Conservation (phyloP, 2,329 filamentous ascomycete genomes). For the Fusarium bulbicola region DNA sequence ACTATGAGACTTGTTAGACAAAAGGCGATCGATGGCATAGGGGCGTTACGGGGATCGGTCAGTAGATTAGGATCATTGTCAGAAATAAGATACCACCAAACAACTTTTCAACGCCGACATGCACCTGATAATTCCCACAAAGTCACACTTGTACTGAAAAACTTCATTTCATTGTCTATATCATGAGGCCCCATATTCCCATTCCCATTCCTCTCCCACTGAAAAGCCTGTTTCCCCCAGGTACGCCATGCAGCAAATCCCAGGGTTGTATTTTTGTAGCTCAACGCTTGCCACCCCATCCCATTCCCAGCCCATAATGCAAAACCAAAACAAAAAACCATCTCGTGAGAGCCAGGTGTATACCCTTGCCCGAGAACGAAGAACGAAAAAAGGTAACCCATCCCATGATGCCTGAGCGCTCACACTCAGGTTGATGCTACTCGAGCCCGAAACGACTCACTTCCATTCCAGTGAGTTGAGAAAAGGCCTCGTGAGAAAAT, state of each 20-base stretch:
- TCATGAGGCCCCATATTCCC: constrained; percentile 1
- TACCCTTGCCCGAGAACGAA: constrained; percentile 21
- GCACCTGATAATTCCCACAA: neutral
- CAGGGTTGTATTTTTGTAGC: constrained; percentile 35
- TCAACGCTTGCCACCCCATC: constrained; percentile 30
- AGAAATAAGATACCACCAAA: constrained; percentile 40
- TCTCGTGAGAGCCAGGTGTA: constrained; percentile 46
- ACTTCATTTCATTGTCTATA: constrained; percentile 24
- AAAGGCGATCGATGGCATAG: neutral
- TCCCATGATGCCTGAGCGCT: constrained; percentile 29
- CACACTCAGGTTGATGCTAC: constrained; percentile 27
- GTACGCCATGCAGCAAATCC: constrained; percentile 20
- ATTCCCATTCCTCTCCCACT: neutral
- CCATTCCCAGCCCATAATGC: constrained; percentile 20
- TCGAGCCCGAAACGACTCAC: constrained; percentile 26
- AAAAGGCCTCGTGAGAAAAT: constrained; percentile 35
- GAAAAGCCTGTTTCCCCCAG: constrained; percentile 4
- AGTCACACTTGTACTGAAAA: neutral
- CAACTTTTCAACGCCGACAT: constrained; percentile 14
- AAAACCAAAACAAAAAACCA: constrained; percentile 19
- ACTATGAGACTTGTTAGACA: neutral
- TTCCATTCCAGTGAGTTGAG: constrained; percentile 30
- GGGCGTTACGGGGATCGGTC: constrained; percentile 37
- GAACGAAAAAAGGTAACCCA: constrained; percentile 16
- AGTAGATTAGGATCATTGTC: constrained; percentile 28